Percentiles rank a stretch among this genome's conserved stretches.
Evolutionary conservation across 352 stramenopile genomes (phyloP).

Genomic region (Blastocystis sp.): DNA sequence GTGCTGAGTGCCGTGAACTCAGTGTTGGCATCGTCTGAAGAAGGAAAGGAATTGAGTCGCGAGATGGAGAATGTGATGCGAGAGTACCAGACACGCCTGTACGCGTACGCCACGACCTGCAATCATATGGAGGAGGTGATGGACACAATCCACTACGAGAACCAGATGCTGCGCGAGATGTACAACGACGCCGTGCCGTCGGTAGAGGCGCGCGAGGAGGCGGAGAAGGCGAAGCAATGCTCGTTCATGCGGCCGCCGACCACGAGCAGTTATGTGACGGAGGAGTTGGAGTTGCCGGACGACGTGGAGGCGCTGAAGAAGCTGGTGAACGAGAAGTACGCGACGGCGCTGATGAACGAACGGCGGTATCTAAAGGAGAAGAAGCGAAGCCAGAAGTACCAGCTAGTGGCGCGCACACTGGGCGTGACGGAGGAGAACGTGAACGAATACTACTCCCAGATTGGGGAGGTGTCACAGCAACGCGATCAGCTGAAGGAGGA

Average conservation of each 20-base stretch:
- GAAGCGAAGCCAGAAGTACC: conserved; percentile 54
- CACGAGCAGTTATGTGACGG: neutral
- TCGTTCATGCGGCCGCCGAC: neutral
- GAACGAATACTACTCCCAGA: conserved; percentile 4
- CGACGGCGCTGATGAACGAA: conserved; percentile 55
- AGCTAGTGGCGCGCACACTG: neutral
- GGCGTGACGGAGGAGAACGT: conserved; percentile 4
- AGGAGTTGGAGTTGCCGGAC: conserved; percentile 11
- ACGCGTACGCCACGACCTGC: neutral
- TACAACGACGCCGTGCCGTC: conserved; percentile 1
- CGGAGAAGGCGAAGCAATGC: neutral
- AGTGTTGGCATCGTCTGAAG: neutral
- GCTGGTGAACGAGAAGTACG: conserved; percentile 63
- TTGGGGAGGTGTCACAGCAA: conserved; percentile 3
- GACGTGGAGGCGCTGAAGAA: conserved; percentile 60
- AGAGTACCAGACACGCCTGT: neutral
- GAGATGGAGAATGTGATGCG: neutral
- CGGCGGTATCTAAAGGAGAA: conserved; percentile 49
- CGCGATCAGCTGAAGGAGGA: conserved; percentile 56
- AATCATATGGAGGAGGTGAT: neutral
- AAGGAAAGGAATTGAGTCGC: neutral
- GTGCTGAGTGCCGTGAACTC: neutral
- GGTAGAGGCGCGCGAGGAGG: neutral
- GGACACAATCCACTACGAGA: conserved; percentile 62
- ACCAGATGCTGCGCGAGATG: conserved; percentile 57